These are phyloP conservation scores for Polyporus tsugae DNA, from an alignment of 1,284 basidiomycete species.

Conservation along the genomic window DNA sequence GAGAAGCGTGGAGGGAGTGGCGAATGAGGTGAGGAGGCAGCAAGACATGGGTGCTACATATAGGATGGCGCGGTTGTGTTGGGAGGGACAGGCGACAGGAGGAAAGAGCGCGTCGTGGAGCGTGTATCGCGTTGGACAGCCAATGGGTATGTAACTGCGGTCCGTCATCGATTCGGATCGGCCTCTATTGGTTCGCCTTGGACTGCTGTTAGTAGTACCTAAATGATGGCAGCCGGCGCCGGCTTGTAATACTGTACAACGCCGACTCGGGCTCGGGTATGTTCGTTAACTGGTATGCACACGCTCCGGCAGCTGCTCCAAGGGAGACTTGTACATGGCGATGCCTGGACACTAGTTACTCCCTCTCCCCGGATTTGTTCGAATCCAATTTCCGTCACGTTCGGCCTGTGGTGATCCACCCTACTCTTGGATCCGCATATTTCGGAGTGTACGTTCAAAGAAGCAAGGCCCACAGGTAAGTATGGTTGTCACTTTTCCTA, in stretches of 20 bases:
- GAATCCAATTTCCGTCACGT: neutral
- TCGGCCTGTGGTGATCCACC: neutral
- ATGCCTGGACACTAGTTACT: neutral
- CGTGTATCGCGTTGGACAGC: slow-evolving; percentile 1
- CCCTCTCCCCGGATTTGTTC: neutral
- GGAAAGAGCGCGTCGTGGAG: neutral
- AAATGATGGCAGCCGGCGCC: no score
- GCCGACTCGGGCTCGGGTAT: no score
- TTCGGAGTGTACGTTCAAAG: neutral
- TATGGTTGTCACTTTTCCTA: no score
- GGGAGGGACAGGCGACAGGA: neutral
- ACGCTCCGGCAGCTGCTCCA: no score
- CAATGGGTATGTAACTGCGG: neutral
- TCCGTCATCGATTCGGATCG: neutral
- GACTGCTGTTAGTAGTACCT: no score
- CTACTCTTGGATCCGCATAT: neutral
- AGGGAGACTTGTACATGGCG: no score
- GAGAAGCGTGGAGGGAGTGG: neutral
- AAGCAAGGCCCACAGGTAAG: no score
- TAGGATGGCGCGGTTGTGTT: neutral
- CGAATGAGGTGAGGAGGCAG: neutral
- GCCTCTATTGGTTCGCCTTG: no score
- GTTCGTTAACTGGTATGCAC: no score
- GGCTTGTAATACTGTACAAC: neutral
- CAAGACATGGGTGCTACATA: neutral